phyloP scores from a whole-genome alignment of 108 stramenopile species.

The Pseudonitzschia multiseries region DNA sequence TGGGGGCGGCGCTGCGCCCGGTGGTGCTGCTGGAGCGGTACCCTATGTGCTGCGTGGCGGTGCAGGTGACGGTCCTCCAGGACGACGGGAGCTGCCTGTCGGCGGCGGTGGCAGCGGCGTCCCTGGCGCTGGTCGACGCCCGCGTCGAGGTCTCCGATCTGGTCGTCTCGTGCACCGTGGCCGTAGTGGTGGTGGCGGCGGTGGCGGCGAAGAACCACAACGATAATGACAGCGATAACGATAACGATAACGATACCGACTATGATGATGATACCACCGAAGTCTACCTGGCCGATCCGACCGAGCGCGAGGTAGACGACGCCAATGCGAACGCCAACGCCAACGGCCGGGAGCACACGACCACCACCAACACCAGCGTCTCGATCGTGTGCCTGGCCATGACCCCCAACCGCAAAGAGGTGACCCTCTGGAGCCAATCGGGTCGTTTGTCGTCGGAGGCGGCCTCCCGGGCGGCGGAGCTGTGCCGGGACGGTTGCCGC shows the following conservation, averaged over 20 bases:
- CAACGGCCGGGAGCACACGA: no score
- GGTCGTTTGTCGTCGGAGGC: conserved; percentile 50
- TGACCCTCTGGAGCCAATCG: conserved; percentile 75
- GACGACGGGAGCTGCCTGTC: conserved; percentile 76
- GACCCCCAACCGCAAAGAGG: conserved; percentile 80
- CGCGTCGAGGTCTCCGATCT: conserved; percentile 65
- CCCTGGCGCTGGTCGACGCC: conserved; percentile 75
- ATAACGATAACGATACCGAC: conserved; percentile 17
- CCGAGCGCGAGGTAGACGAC: conserved; percentile 43
- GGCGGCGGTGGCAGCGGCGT: conserved; percentile 64
- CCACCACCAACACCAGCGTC: neutral
- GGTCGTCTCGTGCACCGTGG: conserved; percentile 64
- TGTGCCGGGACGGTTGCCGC: conserved; percentile 77
- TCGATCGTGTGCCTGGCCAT: conserved; percentile 53
- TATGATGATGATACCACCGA: no score
- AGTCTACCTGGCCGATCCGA: conserved; percentile 67
- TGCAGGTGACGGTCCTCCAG: conserved; percentile 73
- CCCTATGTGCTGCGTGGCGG: conserved; percentile 59
- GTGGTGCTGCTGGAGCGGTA: conserved; percentile 41
- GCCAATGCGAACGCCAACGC: conserved; percentile 38
- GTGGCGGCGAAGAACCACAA: conserved; percentile 7
- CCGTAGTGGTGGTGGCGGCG: conserved; percentile 28
- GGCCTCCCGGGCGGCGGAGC: conserved; percentile 61
- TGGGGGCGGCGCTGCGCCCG: conserved; percentile 57
- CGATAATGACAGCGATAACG: conserved; percentile 10